Base-by-base conservation (phyloP, 345 rosid genomes). In the Anastatica hierochuntica region DNA sequence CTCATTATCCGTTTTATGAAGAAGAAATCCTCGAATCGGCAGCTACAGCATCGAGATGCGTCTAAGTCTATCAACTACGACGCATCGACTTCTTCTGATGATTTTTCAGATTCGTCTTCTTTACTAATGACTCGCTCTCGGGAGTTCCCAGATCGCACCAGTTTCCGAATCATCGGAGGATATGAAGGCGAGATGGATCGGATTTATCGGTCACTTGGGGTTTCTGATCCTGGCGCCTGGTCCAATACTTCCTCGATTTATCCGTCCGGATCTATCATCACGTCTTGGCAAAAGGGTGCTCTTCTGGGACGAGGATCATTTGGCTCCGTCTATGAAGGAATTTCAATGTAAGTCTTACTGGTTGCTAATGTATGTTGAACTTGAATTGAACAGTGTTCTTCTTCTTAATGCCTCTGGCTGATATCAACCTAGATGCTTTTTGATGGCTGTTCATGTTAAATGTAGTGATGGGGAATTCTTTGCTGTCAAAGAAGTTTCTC, bases 301-400 rank as follows among this genome's bases (percentile, higher is more conserved):
- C 95, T 80, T 74, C 70, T 90, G 51, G 94, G 97, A 15, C 75
- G 84, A 21, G 95, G 97, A 31, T 77, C 95, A n/a, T 90, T 90
- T 65, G 97, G 97, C 31, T 75, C 90, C 0, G 97, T 86, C n/a
- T 86, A 78, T 53, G 95, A 83, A 68, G 97, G 90, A 44, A 70
- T 81, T 40, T 71, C 95, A 33, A 77, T 63, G 97, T 90, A 80
- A 76, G 90, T 76, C 58, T 30, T 63, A 38, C 14, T 29, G 36
- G 16, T 62, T 45, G 33, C 21, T 37, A 18, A 29, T 48, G 11
- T 38, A 9, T 53, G 14, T 29, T 41, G 18, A 49, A 23, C 23
- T 55, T 41, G 12, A 42, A 41, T 20, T 62, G n/a, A n/a, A n/a
- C n/a, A n/a, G n/a, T n/a, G n/a, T n/a, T n/a, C n/a, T n/a, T n/a